Evolutionary conservation across 2,329 filamentous ascomycete genomes (phyloP).

Genomic region (Dichotomopilus funicola): DNA sequence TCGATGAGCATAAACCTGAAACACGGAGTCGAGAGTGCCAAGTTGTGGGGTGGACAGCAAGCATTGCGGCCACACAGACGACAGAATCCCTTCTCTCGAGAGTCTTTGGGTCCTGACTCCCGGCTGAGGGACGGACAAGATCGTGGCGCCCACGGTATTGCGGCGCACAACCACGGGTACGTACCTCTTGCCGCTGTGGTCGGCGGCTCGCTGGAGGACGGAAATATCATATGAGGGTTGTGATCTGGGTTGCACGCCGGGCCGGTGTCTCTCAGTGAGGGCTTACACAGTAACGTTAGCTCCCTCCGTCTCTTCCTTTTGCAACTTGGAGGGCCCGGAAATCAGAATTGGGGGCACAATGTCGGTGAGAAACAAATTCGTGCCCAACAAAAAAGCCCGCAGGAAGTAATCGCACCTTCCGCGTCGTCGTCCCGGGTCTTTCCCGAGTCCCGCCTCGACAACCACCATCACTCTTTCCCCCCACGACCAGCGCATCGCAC

Average conservation of each 20-base stretch:
- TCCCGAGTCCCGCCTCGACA: too few relatives aligned
- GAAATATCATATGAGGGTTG: conserved; percentile 7
- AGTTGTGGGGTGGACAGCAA: conserved; percentile 6
- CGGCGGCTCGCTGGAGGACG: conserved; percentile 15
- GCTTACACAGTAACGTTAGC: too few relatives aligned
- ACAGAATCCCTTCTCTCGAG: neutral
- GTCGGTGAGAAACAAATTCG: neutral
- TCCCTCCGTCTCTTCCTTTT: too few relatives aligned
- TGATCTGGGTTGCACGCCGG: too few relatives aligned
- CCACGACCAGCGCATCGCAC: conserved; percentile 5
- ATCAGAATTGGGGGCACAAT: neutral
- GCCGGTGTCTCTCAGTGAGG: too few relatives aligned
- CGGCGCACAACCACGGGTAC: conserved; percentile 12
- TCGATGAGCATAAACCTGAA: conserved; percentile 28
- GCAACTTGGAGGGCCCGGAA: too few relatives aligned
- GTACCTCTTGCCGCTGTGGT: conserved; percentile 11
- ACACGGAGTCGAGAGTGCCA: conserved; percentile 23
- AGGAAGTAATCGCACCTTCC: too few relatives aligned
- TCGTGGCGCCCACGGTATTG: neutral
- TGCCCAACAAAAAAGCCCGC: neutral
- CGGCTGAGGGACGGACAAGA: conserved; percentile 3
- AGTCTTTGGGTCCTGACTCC: too few relatives aligned
- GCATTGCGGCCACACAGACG: conserved; percentile 15
- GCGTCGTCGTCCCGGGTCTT: too few relatives aligned
- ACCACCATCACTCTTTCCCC: neutral